Conservation (phyloP, 306 rosid genomes). For the Prunus davidiana region DNA sequence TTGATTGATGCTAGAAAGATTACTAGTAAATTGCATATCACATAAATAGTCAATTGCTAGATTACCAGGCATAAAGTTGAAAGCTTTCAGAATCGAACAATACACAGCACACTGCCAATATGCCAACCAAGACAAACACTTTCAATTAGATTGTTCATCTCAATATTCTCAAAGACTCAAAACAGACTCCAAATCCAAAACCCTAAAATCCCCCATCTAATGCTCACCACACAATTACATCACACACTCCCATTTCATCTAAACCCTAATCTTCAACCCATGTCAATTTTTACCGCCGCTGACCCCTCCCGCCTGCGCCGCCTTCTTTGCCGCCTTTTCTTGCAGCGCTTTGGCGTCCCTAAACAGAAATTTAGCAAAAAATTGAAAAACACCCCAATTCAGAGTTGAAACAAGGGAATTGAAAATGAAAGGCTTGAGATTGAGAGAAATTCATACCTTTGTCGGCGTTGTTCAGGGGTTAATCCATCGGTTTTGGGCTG, state of each 20-base stretch:
- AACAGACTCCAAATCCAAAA: background rate
- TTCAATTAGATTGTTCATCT: background rate
- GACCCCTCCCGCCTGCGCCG: constrained; percentile 41
- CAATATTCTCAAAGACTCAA: background rate
- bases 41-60: too few species aligned
- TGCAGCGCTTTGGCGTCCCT: constrained; percentile 78
- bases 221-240: constrained; percentile 9
- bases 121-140: background rate
- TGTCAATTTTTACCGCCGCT: constrained; percentile 36
- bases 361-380: background rate
- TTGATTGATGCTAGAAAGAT: too few species aligned
- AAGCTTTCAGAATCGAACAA: background rate
- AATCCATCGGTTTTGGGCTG: constrained; percentile 52
- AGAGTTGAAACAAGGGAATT: background rate
- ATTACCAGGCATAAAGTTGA: background rate
- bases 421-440: background rate
- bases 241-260: constrained; percentile 6
- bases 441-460: constrained; percentile 43
- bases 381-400: background rate
- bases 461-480: constrained; percentile 84
- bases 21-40: too few species aligned
- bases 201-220: constrained; percentile 13
- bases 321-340: constrained; percentile 64
- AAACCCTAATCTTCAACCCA: constrained; percentile 12
- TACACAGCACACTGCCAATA: background rate